Conservation (phyloP, 139 green algal species). For the Auxenochlorella pyrenoidosa region DNA sequence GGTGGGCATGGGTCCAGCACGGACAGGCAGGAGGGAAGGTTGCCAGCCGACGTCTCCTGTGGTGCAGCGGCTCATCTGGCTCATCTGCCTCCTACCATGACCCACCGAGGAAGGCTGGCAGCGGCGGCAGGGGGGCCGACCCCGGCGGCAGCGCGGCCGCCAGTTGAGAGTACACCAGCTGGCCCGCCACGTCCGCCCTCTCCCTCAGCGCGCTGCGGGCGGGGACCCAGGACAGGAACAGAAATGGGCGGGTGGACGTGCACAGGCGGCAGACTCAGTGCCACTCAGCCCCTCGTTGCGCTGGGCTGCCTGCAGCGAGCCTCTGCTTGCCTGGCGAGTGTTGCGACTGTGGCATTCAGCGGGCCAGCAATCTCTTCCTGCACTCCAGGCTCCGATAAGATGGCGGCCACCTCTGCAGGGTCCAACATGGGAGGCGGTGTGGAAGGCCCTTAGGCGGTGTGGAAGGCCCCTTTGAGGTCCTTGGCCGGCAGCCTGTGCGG, state of each 20-base stretch:
- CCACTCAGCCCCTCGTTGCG: no score
- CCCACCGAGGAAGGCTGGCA: not conserved
- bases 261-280: no score
- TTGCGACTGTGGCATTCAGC: not conserved
- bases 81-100: no score
- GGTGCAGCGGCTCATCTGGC: no score
- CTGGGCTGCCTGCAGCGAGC: no score
- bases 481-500: no score
- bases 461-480: no score
- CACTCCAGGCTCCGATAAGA: no score
- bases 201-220: not conserved
- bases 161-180: not conserved
- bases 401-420: no score
- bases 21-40: not conserved
- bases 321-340: not conserved
- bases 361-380: not conserved
- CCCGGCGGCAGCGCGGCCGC: not conserved
- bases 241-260: not conserved
- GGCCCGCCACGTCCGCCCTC: not conserved
- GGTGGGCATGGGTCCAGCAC: no score
- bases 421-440: not conserved
- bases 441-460: no score
- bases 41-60: no score
- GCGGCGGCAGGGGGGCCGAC: not conserved
- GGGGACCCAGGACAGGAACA: not conserved